Evolutionary conservation across 768 basidiomycete species (phyloP).

Genomic region (Tulasnella sp.): DNA sequence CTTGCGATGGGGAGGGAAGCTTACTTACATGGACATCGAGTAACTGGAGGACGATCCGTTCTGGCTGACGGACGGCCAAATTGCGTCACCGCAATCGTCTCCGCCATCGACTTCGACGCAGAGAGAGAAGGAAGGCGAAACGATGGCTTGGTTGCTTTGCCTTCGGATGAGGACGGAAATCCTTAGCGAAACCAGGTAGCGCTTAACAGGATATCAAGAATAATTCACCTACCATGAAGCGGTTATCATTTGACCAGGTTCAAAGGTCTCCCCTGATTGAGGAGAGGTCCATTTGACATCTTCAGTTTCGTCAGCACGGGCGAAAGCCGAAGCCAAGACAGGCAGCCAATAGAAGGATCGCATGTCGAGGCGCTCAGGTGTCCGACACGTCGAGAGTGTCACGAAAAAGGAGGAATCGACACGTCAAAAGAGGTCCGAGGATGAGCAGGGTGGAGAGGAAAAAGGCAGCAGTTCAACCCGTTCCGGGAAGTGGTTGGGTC

Average conservation of each 20-base stretch:
- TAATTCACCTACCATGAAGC: slow-evolving; percentile 8
- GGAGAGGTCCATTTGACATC: slow-evolving; percentile 15
- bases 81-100: slow-evolving; percentile 12
- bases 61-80: slow-evolving; percentile 2
- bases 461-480: background rate
- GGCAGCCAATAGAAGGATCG: background rate
- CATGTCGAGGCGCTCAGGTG: background rate
- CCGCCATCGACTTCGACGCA: slow-evolving; percentile 3
- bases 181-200: background rate
- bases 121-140: slow-evolving; percentile 13
- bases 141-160: background rate
- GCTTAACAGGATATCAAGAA: background rate
- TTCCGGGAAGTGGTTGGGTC: background rate
- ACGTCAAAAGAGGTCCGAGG: background rate
- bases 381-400: background rate
- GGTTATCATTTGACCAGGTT: slow-evolving; percentile 13
- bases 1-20: background rate
- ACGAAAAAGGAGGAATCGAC: background rate
- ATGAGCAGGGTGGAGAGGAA: background rate
- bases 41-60: background rate
- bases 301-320: background rate
- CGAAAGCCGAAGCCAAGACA: background rate
- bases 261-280: background rate
- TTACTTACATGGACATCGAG: slow-evolving; percentile 16
- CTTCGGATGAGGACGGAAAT: background rate